Conservation (phyloP, 805 yeast species). For the Candida cerambycidarum region DNA sequence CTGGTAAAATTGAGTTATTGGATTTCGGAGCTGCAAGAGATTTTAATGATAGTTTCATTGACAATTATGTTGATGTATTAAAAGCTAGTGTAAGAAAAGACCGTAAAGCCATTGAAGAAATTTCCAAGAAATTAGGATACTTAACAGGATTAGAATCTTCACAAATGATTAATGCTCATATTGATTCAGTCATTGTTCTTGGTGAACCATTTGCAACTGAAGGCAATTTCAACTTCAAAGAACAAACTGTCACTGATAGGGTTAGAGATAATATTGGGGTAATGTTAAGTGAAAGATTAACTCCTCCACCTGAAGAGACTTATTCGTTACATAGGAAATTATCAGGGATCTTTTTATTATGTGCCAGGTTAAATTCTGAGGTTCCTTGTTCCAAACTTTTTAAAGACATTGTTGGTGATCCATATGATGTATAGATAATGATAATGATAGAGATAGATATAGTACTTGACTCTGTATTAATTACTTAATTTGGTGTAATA, state of each 20-base stretch:
- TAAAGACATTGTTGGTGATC: conserved; percentile 65
- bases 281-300: conserved; percentile 86
- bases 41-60: conserved; percentile 65
- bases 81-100: conserved; percentile 75
- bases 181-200: conserved; percentile 82
- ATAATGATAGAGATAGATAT: background rate
- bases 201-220: conserved; percentile 84
- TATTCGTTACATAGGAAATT: conserved; percentile 94
- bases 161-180: conserved; percentile 87
- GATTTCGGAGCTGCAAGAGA: conserved; percentile 96
- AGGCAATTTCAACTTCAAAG: conserved; percentile 67
- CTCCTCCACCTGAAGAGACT: conserved; percentile 98
- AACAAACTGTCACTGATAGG: conserved; percentile 91
- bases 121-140: conserved; percentile 76
- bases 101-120: conserved; percentile 58
- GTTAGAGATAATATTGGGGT: conserved; percentile 83
- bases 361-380: conserved; percentile 79
- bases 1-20: conserved; percentile 74
- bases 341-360: conserved; percentile 88
- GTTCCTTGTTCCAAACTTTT: conserved; percentile 82
- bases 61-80: conserved; percentile 66
- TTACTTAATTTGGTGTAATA: too few species aligned
- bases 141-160: conserved; percentile 87
- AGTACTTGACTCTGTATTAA: too few species aligned
- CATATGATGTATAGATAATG: background rate